phyloP scores from a whole-genome alignment of 768 basidiomycete genomes.

The Sutorius australiensis region DNA sequence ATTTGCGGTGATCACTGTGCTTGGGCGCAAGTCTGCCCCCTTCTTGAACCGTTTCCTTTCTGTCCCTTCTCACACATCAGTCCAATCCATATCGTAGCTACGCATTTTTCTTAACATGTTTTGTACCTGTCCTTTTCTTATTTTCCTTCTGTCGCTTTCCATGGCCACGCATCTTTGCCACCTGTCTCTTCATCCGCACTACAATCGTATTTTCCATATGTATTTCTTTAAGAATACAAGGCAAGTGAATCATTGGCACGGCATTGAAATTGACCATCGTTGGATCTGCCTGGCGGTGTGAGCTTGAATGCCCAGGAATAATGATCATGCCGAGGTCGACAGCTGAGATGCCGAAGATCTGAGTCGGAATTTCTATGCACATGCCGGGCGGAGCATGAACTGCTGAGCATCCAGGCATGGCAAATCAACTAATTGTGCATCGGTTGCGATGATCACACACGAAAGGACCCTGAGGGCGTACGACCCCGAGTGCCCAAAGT shows the following conservation, averaged over 20 bases:
- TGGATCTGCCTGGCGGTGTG: no score
- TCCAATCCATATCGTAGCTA: background rate
- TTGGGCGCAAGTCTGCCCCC: background rate
- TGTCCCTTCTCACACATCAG: background rate
- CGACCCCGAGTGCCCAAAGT: background rate
- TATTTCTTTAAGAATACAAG: conserved; percentile 6
- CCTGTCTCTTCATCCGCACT: background rate
- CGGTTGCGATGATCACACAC: no score
- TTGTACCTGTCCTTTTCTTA: background rate
- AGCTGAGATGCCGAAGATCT: no score
- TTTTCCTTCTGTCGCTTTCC: background rate
- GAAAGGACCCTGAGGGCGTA: background rate
- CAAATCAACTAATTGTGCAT: no score
- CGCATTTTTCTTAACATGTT: background rate
- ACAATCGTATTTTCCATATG: conserved; percentile 3
- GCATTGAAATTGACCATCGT: background rate
- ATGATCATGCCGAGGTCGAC: no score
- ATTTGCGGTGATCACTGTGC: conserved; percentile 48
- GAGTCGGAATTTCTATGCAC: no score
- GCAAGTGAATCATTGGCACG: conserved; percentile 2
- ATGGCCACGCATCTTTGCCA: background rate
- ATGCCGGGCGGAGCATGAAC: no score
- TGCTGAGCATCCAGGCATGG: no score
- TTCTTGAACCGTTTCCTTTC: background rate
- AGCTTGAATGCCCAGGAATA: no score